Evolutionary conservation across 768 basidiomycete species (phyloP), one percentile per base, ranked within the genome.

Genomic region (Collybia sordida): DNA sequence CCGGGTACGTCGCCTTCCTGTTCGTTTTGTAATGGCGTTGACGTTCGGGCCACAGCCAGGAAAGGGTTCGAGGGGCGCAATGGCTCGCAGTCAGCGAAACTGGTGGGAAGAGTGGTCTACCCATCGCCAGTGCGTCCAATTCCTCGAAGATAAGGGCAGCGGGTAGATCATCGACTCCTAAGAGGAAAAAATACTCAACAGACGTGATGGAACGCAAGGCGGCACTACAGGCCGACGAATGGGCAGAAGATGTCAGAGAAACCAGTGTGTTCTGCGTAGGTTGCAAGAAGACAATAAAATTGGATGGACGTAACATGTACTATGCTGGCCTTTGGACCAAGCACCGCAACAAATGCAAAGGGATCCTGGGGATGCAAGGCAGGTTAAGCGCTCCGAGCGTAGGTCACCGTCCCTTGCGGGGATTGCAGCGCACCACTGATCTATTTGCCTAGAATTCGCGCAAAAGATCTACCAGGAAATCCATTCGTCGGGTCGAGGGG

Each of bases 311-410:
- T 37, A 67, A 62, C 2, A 45, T 52, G 21, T 71, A 71, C 53
- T 71, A 70, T 36, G 66, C 68, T 14, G 68, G 68, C 6, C 35
- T 70, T 6, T 70, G 68, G 68, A 31, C 42, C 43, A 70, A 70
- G 50, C 68, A 70, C 46, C 60, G 48, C 36, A 22, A 49, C 2
- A 68, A 68, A 49, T 70, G 70, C 34, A 38, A 28, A 17, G 43
- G 19, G 35, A 51, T 51, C 36, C 23, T 19, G 39, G 21, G 22
- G 21, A 6, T 42, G 15, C 37, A 27, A 47, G 27, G 36, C 35
- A 17, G 15, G 19, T 35, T 37, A 37, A 35, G n/a, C 12, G n/a
- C 18, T 15, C 22, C 7, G 18, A 38, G 28, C 23, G 45, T 25
- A 25, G 38, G 21, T n/a, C 36, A 23, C 14, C n/a, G 23, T 38